Conservation (phyloP, 768 basidiomycete genomes). For the Mrakia frigida region DNA sequence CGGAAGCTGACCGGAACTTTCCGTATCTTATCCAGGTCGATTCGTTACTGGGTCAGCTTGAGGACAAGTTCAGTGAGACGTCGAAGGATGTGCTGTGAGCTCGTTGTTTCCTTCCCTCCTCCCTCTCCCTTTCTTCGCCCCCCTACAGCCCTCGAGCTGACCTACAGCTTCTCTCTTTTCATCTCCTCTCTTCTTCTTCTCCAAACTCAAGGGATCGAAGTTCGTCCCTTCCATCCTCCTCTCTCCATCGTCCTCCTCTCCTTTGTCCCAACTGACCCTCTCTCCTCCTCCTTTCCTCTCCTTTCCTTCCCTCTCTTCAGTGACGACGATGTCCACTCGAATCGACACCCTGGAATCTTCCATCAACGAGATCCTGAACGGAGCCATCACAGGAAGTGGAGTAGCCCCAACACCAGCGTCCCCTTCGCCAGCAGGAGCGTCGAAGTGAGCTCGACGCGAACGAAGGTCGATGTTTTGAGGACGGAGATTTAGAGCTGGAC, state of each 20-base stretch:
- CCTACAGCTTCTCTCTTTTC: background rate
- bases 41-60: conserved; percentile 26
- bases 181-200: background rate
- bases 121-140: background rate
- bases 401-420: background rate
- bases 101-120: background rate
- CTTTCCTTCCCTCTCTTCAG: background rate
- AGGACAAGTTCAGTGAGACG: conserved; percentile 30
- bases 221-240: background rate
- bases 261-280: background rate
- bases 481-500: background rate
- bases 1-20: background rate
- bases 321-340: conserved; percentile 28
- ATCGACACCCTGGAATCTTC: conserved; percentile 28
- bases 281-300: background rate
- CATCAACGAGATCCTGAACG: conserved; percentile 29
- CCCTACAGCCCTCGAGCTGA: background rate
- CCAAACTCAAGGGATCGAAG: conserved; percentile 1
- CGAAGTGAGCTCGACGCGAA: background rate
- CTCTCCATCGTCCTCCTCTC: background rate
- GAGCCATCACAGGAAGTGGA: conserved; percentile 4
- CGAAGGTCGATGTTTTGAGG: background rate
- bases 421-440: background rate
- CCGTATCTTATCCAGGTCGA: conserved; percentile 8
- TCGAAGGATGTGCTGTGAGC: conserved; percentile 28